These are phyloP conservation scores for Suhomyces wounanorum DNA, from an alignment of 1,139 yeast genomes.

Conservation along the genomic window DNA sequence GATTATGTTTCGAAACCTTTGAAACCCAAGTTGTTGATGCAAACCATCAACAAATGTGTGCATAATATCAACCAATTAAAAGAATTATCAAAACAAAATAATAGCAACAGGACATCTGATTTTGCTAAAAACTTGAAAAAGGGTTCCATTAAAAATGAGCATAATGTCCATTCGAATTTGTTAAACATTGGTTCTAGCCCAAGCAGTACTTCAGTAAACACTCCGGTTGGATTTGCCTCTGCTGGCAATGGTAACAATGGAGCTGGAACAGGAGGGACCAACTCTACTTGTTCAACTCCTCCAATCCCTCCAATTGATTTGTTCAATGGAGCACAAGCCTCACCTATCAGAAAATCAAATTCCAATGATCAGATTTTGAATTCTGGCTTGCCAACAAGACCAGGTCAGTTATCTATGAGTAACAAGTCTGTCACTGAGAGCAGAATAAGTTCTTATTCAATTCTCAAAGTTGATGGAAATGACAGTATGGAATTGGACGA, in stretches of 20 bases:
- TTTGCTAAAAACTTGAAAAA: slow-evolving; percentile 51
- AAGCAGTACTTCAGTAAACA: slow-evolving; percentile 14
- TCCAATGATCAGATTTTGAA: slow-evolving; percentile 28
- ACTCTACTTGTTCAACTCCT: slow-evolving; percentile 21
- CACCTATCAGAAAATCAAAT: slow-evolving; percentile 30
- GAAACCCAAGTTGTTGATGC: slow-evolving; percentile 78
- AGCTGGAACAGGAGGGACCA: slow-evolving; percentile 10
- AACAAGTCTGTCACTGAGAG: slow-evolving; percentile 43
- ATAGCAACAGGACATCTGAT: slow-evolving; percentile 47
- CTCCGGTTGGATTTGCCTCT: slow-evolving; percentile 5
- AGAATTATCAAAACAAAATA: slow-evolving; percentile 53
- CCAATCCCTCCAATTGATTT: slow-evolving; percentile 11
- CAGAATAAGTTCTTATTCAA: slow-evolving; percentile 17
- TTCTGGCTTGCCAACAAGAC: slow-evolving; percentile 22
- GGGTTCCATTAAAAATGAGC: slow-evolving; percentile 34
- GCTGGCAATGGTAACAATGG: slow-evolving; percentile 13
- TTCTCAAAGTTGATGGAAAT: slow-evolving; percentile 8
- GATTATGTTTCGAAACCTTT: slow-evolving; percentile 85
- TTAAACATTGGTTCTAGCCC: slow-evolving; percentile 22
- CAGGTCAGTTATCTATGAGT: slow-evolving; percentile 34
- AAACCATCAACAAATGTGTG: slow-evolving; percentile 81
- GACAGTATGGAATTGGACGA: slow-evolving; percentile 22
- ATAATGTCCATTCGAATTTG: slow-evolving; percentile 19
- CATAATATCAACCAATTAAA: slow-evolving; percentile 64
- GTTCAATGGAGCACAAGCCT: slow-evolving; percentile 12